phyloP scores from a whole-genome alignment of 2,329 filamentous ascomycete species.

The Fonsecaea pugnacius region DNA sequence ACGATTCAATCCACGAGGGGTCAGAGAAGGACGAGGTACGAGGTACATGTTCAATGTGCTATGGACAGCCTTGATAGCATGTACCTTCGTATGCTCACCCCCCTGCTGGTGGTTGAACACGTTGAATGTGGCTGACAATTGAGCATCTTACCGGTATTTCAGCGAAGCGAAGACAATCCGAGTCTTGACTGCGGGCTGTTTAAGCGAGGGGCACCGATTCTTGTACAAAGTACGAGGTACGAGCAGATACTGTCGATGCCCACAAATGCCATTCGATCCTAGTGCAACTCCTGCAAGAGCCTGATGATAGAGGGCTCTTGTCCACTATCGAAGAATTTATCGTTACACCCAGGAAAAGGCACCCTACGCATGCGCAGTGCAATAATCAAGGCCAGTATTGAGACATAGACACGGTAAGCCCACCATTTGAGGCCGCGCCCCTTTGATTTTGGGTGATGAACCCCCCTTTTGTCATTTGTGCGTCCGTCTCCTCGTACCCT shows the following conservation, averaged over 20 bases:
- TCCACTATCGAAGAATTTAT: neutral
- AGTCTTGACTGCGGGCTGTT: neutral
- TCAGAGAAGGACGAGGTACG: neutral
- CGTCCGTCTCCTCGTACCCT: neutral
- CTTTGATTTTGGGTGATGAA: neutral
- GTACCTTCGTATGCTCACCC: conserved; percentile 15
- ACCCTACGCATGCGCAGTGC: neutral
- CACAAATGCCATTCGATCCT: neutral
- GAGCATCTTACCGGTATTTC: conserved; percentile 17
- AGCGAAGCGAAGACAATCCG: conserved; percentile 12
- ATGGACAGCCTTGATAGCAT: neutral
- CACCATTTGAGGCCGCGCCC: neutral
- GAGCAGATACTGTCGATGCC: neutral
- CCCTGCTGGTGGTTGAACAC: neutral
- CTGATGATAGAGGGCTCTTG: neutral
- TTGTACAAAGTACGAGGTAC: neutral
- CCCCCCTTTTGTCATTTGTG: neutral
- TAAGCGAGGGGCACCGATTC: neutral
- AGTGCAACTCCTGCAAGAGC: neutral
- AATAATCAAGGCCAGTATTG: too few species aligned
- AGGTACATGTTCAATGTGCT: conserved; percentile 4
- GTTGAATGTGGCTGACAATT: conserved; percentile 15
- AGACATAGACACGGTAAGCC: neutral
- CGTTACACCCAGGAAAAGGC: neutral
- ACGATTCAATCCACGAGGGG: conserved; percentile 4